Evolutionary conservation across 768 basidiomycete genomes (phyloP), one percentile per base, ranked within the genome.

Genomic region (Exidia glandulosa): DNA sequence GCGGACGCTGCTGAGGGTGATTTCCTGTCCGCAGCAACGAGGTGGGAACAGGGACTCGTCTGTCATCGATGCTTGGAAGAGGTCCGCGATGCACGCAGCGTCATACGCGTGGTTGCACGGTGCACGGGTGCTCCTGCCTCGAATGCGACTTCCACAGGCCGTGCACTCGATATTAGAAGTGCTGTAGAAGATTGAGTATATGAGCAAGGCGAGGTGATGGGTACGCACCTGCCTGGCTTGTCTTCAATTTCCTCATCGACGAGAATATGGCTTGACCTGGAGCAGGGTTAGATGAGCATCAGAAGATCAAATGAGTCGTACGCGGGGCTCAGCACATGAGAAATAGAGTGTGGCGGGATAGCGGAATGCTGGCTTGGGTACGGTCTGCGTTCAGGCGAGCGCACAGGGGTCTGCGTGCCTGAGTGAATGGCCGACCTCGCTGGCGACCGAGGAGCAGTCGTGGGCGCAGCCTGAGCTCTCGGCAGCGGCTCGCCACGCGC

Each of bases 1-100:
- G 9, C 62, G 60, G 16, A 77, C 48, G 0, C 52, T 58, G 16
- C 47, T 56, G 30, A 69, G 57, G 2, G 74, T 69, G 41, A 82
- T 70, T 0, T 67, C 66, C 33, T 72, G 63, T 31, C 73, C 66
- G 66, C 81, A 84, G 64, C 81, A 84, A 34, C 77, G 74, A 9
- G 81, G 71, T 0, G 83, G 82, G 59, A 75, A 76, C 3, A 83
- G 73, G 0, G 77, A 71, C 61, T 84, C 83, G 62, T 84, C 82
- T 2, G 68, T 71, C 12, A 73, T 72, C 25, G 77, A 75, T 0
- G 75, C 60, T 52, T 74, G 65, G 19, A 78, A 76, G 33, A 82
- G 74, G 32, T 70, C 68, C 1, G 63, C 57, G 33, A 81, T 47
- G 60, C 82, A 84, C n/a, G 58, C 66, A 19, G 62, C 63, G 68